phyloP scores from a whole-genome alignment of 108 stramenopile species.

The Discostella pseudostelligera region DNA sequence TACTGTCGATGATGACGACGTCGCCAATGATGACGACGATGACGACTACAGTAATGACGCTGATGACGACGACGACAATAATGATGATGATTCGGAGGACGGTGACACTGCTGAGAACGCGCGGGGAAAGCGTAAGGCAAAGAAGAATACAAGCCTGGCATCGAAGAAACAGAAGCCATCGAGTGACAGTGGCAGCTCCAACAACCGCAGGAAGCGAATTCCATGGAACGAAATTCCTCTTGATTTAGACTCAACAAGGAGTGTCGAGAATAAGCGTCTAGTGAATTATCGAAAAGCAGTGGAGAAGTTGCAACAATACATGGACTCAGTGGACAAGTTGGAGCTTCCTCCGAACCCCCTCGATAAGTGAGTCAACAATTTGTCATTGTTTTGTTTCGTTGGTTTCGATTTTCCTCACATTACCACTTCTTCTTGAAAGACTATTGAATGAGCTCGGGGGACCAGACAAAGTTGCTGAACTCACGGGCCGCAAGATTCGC shows the following conservation, averaged over 20 bases:
- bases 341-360: constrained; percentile 55
- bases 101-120: not conserved
- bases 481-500: constrained; percentile 61
- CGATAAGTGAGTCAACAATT: constrained; percentile 12
- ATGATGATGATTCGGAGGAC: not conserved
- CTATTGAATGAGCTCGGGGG: constrained; percentile 67
- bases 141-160: no score
- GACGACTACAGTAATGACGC: constrained; percentile 6
- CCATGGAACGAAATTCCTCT: constrained; percentile 39
- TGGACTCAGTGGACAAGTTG: constrained; percentile 31
- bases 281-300: constrained; percentile 25
- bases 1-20: constrained; percentile 15
- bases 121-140: not conserved
- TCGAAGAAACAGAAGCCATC: not conserved
- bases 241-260: constrained; percentile 2
- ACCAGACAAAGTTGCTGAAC: constrained; percentile 57
- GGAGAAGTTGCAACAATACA: constrained; percentile 24
- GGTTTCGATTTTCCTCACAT: no score
- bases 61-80: not conserved
- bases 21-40: constrained; percentile 5
- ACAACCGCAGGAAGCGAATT: constrained; percentile 2
- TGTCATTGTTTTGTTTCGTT: no score
- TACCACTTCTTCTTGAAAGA: not conserved
- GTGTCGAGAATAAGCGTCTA: constrained; percentile 19
- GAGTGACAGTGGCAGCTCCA: not conserved